Conservation (phyloP, 1,139 yeast genomes). For the Yamadazyma dushanensis region DNA sequence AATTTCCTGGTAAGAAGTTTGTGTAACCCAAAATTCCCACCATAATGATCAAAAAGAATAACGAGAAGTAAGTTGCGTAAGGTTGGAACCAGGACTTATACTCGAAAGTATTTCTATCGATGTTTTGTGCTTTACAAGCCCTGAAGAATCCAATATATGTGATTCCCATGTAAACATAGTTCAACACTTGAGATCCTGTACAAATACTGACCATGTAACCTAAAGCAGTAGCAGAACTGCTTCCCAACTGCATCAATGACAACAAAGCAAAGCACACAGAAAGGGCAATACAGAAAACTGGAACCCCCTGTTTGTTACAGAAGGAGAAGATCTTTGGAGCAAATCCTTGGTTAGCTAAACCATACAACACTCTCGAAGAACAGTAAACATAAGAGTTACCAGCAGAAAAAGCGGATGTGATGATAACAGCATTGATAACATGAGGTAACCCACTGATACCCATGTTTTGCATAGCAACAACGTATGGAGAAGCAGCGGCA, state of each 20-base stretch:
- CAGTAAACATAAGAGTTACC: slow-evolving; percentile 44
- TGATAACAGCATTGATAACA: slow-evolving; percentile 32
- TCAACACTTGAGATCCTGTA: slow-evolving; percentile 76
- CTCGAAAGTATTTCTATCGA: slow-evolving; percentile 64
- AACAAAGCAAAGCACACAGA: slow-evolving; percentile 59
- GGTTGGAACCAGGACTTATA: slow-evolving; percentile 77
- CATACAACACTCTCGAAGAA: slow-evolving; percentile 39
- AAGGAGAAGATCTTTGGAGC: slow-evolving; percentile 34
- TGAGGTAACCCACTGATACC: slow-evolving; percentile 36
- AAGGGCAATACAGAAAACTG: slow-evolving; percentile 54
- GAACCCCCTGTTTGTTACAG: slow-evolving; percentile 25
- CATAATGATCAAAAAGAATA: slow-evolving; percentile 29
- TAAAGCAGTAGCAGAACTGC: slow-evolving; percentile 70
- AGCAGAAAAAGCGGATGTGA: slow-evolving; percentile 37
- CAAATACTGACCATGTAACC: slow-evolving; percentile 73
- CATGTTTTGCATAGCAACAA: slow-evolving; percentile 42
- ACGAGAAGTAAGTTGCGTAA: slow-evolving; percentile 55
- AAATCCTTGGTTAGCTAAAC: slow-evolving; percentile 36
- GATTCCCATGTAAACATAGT: slow-evolving; percentile 62
- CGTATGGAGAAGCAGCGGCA: slow-evolving; percentile 44
- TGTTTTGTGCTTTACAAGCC: slow-evolving; percentile 62
- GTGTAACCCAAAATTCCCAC: slow-evolving; percentile 40
- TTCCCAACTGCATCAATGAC: slow-evolving; percentile 51
- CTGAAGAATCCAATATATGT: slow-evolving; percentile 60
- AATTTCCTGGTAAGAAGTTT: slow-evolving; percentile 31